A percentile compares a stretch with the other conserved stretches of the same genome.
phyloP scores from a whole-genome alignment of 2,329 filamentous ascomycete species.

The Harringtonia aguacate region DNA sequence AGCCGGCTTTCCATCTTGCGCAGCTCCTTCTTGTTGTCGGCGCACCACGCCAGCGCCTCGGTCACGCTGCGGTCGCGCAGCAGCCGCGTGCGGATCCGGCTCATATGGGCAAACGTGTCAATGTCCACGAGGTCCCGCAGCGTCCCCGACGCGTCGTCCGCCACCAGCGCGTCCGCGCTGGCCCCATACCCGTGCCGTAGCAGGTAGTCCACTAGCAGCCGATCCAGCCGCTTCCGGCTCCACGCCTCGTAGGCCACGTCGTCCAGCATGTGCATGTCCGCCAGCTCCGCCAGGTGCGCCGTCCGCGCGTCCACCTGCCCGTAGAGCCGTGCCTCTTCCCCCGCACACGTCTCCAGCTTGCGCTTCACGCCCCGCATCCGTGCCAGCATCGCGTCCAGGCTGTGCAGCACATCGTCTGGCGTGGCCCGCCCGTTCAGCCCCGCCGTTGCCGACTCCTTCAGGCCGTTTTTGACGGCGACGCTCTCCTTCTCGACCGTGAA shows the following conservation, averaged over 20 bases:
- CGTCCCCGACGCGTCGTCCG: conserved; percentile 30
- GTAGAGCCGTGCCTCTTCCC: conserved; percentile 71
- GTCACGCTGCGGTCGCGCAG: conserved; percentile 53
- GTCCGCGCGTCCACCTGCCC: conserved; percentile 66
- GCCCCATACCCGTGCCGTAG: conserved; percentile 72
- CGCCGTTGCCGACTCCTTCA: conserved; percentile 55
- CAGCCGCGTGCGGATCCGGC: conserved; percentile 65
- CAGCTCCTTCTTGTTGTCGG: conserved; percentile 84
- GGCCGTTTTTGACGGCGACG: conserved; percentile 46
- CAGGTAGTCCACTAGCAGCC: conserved; percentile 86
- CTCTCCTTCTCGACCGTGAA: conserved; percentile 65
- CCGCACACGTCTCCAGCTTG: conserved; percentile 67
- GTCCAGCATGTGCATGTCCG: conserved; percentile 67
- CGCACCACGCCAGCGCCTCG: conserved; percentile 82
- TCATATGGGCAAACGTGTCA: conserved; percentile 76
- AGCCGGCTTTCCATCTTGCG: conserved; percentile 82
- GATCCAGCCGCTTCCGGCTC: conserved; percentile 70
- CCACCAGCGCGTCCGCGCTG: conserved; percentile 64
- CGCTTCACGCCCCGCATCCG: conserved; percentile 81
- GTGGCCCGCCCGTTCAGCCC: conserved; percentile 52
- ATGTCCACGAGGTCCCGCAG: conserved; percentile 81
- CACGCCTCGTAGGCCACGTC: conserved; percentile 92
- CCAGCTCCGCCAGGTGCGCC: conserved; percentile 69
- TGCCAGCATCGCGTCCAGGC: conserved; percentile 73
- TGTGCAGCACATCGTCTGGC: conserved; percentile 63